These are phyloP conservation scores for Diaporthe sp. DNA, from an alignment of 2,329 filamentous ascomycete species.

Conservation along the genomic window DNA sequence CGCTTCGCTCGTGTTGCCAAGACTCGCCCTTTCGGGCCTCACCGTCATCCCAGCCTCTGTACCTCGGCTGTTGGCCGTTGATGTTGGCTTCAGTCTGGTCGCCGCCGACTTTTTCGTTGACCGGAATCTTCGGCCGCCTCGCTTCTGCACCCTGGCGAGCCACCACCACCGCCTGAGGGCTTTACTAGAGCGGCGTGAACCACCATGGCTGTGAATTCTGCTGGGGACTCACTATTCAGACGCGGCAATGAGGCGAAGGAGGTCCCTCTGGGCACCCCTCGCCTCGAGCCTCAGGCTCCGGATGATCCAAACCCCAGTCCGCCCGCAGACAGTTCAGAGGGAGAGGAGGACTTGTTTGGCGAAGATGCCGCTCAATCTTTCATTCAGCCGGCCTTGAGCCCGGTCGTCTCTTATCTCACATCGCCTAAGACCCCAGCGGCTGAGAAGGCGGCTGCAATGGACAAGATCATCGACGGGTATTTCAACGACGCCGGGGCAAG, in stretches of 20 bases:
- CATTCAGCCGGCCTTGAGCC: slow-evolving; percentile 69
- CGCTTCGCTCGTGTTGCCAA: not conserved
- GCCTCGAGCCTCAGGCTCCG: not conserved
- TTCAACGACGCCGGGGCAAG: slow-evolving; percentile 42
- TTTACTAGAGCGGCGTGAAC: not conserved
- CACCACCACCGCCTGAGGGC: not conserved
- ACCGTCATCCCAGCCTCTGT: slow-evolving; percentile 22
- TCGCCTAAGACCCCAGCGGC: slow-evolving; percentile 64
- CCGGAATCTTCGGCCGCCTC: slow-evolving; percentile 29
- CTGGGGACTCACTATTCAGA: not conserved
- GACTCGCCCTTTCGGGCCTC: not conserved
- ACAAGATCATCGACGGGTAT: slow-evolving; percentile 50
- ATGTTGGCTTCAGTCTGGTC: not conserved
- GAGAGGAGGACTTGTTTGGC: slow-evolving; percentile 52
- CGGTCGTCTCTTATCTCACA: slow-evolving; percentile 64
- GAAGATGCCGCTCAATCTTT: slow-evolving; percentile 69
- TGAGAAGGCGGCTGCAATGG: slow-evolving; percentile 68
- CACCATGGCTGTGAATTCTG: slow-evolving; percentile 1
- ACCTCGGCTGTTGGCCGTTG: slow-evolving; percentile 2
- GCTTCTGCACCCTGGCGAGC: not conserved
- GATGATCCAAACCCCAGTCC: slow-evolving; percentile 27
- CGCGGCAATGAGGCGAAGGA: not conserved
- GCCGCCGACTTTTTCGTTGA: not conserved
- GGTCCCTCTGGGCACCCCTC: not conserved
- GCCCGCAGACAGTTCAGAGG: slow-evolving; percentile 37